These are phyloP conservation scores for Botrytis galanthina DNA, from an alignment of 2,329 filamentous ascomycete species.

Conservation along the genomic window DNA sequence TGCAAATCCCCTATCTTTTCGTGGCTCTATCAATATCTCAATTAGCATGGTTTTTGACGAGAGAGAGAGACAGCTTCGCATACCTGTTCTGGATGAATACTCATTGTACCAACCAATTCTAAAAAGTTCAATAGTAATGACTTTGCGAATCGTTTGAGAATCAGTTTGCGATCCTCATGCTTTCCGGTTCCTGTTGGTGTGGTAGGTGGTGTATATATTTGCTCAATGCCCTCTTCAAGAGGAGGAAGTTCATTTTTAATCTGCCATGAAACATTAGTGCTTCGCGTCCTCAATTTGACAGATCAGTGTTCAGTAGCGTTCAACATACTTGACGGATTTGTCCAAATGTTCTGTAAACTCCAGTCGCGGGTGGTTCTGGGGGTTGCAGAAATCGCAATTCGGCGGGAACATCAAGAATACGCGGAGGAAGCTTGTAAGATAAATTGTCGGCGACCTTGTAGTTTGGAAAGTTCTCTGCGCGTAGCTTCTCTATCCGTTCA, in stretches of 20 bases:
- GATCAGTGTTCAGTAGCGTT: background rate
- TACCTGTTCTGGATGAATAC: slow-evolving; percentile 59
- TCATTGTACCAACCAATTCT: slow-evolving; percentile 72
- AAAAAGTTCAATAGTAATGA: slow-evolving; percentile 86
- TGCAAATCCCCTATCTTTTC: slow-evolving; percentile 76
- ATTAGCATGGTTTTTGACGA: slow-evolving; percentile 1
- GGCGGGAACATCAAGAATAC: slow-evolving; percentile 39
- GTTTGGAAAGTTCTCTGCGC: slow-evolving; percentile 33
- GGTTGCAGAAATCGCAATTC: slow-evolving; percentile 79
- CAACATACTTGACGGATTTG: slow-evolving; percentile 56
- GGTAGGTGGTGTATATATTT: slow-evolving; percentile 54
- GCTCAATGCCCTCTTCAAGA: slow-evolving; percentile 68
- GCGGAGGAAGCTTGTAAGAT: slow-evolving; percentile 34
- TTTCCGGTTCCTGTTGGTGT: slow-evolving; percentile 44
- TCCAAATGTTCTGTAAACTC: slow-evolving; percentile 74
- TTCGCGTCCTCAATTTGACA: background rate
- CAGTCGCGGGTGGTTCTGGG: slow-evolving; percentile 67
- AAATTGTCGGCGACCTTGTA: slow-evolving; percentile 20
- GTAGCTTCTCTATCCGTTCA: slow-evolving; percentile 53
- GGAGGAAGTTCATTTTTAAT: slow-evolving; percentile 61
- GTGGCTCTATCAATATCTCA: slow-evolving; percentile 48
- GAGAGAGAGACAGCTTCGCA: slow-evolving; percentile 19
- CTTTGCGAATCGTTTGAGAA: slow-evolving; percentile 77
- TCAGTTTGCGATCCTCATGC: slow-evolving; percentile 61
- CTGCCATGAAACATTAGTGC: slow-evolving; percentile 36